phyloP scores from a whole-genome alignment of 176 grass and related monocot species.

The Elymus sibiricus region DNA sequence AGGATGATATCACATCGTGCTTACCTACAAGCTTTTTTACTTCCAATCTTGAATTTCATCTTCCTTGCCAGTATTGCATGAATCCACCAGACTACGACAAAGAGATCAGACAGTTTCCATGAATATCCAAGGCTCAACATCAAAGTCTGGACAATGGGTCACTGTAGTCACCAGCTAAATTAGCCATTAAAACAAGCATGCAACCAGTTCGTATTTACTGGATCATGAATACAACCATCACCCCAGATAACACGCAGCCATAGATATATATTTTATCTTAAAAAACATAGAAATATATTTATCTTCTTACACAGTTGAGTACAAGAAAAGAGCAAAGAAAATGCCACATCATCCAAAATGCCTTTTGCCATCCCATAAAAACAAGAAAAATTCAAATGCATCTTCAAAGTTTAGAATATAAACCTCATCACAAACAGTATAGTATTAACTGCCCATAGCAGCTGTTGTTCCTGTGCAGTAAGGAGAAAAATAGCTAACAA shows the following conservation, averaged over 20 bases:
- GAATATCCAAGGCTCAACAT: background rate
- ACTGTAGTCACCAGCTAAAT: background rate
- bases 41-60: background rate
- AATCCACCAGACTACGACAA: background rate
- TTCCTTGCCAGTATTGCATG: background rate
- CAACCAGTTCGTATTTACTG: background rate
- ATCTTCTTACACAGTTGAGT: background rate
- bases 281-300: background rate
- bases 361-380: background rate
- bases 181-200: background rate
- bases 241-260: slow-evolving; percentile 9
- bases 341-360: background rate
- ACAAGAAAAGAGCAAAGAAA: background rate
- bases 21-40: background rate
- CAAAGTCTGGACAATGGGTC: background rate
- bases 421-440: background rate
- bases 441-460: background rate
- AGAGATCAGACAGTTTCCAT: background rate
- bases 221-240: slow-evolving; percentile 12
- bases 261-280: background rate
- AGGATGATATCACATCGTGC: background rate
- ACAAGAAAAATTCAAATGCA: background rate
- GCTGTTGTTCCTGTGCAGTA: background rate
- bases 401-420: background rate
- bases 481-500: background rate